These are phyloP conservation scores for Ambrosia artemisiifolia DNA, from an alignment of 129 eudicot genomes.

Conservation along the genomic window DNA sequence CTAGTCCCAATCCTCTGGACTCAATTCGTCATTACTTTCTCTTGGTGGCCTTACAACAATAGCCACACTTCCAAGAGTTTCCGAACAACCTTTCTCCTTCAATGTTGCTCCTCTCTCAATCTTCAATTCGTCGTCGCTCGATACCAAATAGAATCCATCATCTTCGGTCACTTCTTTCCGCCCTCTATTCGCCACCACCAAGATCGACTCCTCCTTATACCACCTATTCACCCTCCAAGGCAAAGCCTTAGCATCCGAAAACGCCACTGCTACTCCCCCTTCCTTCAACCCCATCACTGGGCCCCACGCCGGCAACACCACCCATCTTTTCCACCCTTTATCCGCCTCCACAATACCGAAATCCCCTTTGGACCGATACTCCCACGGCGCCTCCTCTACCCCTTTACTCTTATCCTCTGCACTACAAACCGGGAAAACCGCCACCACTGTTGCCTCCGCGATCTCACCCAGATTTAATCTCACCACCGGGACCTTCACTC, in stretches of 20 bases:
- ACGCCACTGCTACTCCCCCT: constrained; percentile 77
- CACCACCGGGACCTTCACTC: constrained; percentile 72
- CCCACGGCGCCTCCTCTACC: constrained; percentile 79
- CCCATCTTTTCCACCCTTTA: constrained; percentile 82
- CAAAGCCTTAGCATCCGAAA: constrained; percentile 58
- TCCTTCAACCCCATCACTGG: constrained; percentile 54
- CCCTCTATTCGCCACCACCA: constrained; percentile 75
- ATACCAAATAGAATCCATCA: constrained; percentile 62
- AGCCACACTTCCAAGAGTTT: constrained; percentile 63
- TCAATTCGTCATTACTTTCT: constrained; percentile 42
- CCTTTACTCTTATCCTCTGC: constrained; percentile 44
- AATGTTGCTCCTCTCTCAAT: constrained; percentile 59
- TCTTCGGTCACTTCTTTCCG: constrained; percentile 50
- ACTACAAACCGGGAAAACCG: constrained; percentile 68
- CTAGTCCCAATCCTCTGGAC: constrained; percentile 74
- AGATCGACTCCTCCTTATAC: constrained; percentile 60
- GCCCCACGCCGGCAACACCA: constrained; percentile 74
- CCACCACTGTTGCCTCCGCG: constrained; percentile 54
- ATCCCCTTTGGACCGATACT: constrained; percentile 45
- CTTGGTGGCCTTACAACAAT: constrained; percentile 85
- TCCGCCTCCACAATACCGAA: constrained; percentile 75
- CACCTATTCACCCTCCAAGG: constrained; percentile 72
- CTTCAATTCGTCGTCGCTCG: constrained; percentile 45
- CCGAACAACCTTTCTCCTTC: constrained; percentile 42
- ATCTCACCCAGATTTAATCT: constrained; percentile 69